A percentile compares a stretch with the other conserved stretches of the same genome.
phyloP scores from a whole-genome alignment of 495 filamentous ascomycete species.

The Penicillium turbatum region DNA sequence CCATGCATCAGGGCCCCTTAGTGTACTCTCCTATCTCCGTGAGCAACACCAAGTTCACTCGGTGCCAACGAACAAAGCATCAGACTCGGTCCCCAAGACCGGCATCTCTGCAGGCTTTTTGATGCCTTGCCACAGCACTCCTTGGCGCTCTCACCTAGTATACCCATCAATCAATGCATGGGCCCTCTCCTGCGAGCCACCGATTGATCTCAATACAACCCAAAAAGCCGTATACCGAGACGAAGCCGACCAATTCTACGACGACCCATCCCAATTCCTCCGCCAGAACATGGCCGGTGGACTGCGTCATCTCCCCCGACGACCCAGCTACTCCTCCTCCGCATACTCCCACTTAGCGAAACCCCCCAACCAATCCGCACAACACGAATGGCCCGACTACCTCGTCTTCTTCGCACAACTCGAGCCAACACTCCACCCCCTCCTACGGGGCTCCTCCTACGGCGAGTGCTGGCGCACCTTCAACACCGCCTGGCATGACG shows the following conservation, averaged over 20 bases:
- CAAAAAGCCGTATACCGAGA: conserved; percentile 66
- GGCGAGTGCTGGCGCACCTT: conserved; percentile 65
- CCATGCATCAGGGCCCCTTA: conserved; percentile 75
- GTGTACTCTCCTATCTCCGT: conserved; percentile 70
- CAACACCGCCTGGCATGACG: conserved; percentile 85
- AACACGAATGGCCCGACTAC: conserved; percentile 55
- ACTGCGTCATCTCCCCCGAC: conserved; percentile 37
- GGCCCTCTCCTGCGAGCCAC: conserved; percentile 89
- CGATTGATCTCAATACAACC: conserved; percentile 57
- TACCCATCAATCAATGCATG: conserved; percentile 71
- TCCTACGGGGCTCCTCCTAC: conserved; percentile 57
- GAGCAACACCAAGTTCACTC: conserved; percentile 56
- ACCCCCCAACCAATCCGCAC: background rate
- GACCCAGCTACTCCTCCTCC: conserved; percentile 29
- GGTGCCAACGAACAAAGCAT: conserved; percentile 8
- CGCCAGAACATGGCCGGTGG: conserved; percentile 44
- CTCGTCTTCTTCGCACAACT: conserved; percentile 62
- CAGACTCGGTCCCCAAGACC: background rate
- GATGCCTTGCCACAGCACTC: conserved; percentile 96
- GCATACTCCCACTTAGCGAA: background rate
- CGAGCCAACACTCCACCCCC: conserved; percentile 44
- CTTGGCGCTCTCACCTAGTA: conserved; percentile 88
- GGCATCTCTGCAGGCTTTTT: conserved; percentile 76
- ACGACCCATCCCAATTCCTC: conserved; percentile 59
- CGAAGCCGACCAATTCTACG: conserved; percentile 89